Evolutionary conservation across 257 asterid species (phyloP), one percentile per base, ranked within the genome.

Genomic region (Linaria vulgaris): DNA sequence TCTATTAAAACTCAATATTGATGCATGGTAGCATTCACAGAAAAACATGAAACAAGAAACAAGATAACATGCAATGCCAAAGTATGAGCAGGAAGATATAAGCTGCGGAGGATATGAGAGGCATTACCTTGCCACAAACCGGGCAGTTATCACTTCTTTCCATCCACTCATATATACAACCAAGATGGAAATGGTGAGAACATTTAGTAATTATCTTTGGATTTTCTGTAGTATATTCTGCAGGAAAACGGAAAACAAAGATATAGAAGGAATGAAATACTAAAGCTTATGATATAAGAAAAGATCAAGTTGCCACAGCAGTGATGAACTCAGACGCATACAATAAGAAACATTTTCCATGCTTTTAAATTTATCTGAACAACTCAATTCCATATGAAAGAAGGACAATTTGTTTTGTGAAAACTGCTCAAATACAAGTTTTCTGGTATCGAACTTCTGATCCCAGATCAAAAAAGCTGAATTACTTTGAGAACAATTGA

Each of bases 81-180:
- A 45, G 12, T 5, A 39, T 48, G 43, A 17, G 22, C 47, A 38
- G 24, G 27, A 12, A n/a, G n/a, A 55, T 5, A 22, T n/a, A 30
- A 6, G 25, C 16, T 0, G 31, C 19, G 59, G 52, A 72, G 27
- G 69, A 64, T 45, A 64, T 45, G 23, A 39, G 30, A 41, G 27
- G n/a, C 11, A 39, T 61, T 75, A 83, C 89, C 83, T 76, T 72
- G 78, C 86, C 84, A 68, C 90, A 83, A 64, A 83, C 78, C 1
- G 89, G 89, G 75, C 89, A 83, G 72, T 67, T 71, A 63, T 83
- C 86, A 76, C 89, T 83, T 80, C 89, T 78, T 74, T 83, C 86
- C 86, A 80, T 80, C 89, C 89, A 83, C 73, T 83, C 89, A 67
- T 78, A 83, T 80, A 83, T 80, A 81, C 90, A 83, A 27, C 90